Conservation (phyloP, 2,329 filamentous ascomycete species). For the Nakataea oryzae region DNA sequence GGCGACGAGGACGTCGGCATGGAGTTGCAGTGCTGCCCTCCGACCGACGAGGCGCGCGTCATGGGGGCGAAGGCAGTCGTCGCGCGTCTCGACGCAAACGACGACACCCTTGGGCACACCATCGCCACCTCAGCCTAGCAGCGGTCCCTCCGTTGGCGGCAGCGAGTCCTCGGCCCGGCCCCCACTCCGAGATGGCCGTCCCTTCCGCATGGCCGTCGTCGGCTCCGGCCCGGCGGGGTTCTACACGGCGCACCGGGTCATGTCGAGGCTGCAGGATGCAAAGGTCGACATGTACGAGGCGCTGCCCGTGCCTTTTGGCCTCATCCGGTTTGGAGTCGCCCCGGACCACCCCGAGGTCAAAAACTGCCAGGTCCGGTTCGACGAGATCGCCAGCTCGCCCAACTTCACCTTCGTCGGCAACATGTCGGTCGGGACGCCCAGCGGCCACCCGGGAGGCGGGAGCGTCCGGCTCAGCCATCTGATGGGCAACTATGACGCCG, state of each 20-base stretch:
- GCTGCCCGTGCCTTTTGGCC: conserved; percentile 81
- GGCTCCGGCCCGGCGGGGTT: conserved; percentile 94
- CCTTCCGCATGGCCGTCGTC: conserved; percentile 74
- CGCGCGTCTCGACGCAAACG: neutral
- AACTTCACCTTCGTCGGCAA: conserved; percentile 91
- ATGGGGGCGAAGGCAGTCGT: neutral
- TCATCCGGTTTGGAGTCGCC: conserved; percentile 92
- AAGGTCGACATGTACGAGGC: conserved; percentile 94
- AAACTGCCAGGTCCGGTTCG: conserved; percentile 94
- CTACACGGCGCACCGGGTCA: conserved; percentile 80
- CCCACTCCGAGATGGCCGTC: conserved; percentile 23
- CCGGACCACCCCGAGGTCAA: conserved; percentile 98
- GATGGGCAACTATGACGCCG: conserved; percentile 77
- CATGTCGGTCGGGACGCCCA: conserved; percentile 57
- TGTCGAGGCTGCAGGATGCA: conserved; percentile 62
- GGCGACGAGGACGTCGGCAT: neutral
- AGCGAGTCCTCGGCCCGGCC: too few species aligned
- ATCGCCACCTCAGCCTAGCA: neutral
- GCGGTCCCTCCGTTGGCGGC: too few species aligned
- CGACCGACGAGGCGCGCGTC: too few species aligned
- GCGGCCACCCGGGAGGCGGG: conserved; percentile 26
- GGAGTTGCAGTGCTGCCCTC: too few species aligned
- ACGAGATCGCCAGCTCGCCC: conserved; percentile 71
- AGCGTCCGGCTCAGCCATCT: conserved; percentile 57
- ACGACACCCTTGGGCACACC: too few species aligned